Evolutionary conservation across 108 stramenopile genomes (phyloP).

Genomic region (Schizochytrium sp.): DNA sequence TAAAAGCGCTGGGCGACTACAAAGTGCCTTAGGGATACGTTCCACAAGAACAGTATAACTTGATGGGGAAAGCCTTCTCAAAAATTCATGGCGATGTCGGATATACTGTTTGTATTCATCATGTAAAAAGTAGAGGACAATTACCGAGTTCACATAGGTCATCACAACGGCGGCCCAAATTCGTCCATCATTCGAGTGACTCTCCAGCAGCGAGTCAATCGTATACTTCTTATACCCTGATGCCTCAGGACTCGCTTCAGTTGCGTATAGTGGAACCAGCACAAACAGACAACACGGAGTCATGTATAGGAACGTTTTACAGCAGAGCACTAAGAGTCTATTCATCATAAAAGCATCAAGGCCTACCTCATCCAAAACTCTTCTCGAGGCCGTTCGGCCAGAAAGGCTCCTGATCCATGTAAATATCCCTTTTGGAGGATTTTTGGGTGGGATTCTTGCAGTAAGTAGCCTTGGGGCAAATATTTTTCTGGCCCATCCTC

Average conservation of each 20-base stretch:
- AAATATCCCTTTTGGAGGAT: not conserved
- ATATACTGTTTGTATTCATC: not conserved
- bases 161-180: conserved; percentile 36
- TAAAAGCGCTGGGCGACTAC: conserved; percentile 3
- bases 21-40: conserved; percentile 49
- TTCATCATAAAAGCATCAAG: conserved; percentile 59
- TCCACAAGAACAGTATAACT: conserved; percentile 46
- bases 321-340: conserved; percentile 40
- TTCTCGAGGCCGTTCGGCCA: not conserved
- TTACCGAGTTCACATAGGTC: conserved; percentile 47
- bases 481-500: conserved; percentile 46
- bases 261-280: conserved; percentile 57
- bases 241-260: not conserved
- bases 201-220: conserved; percentile 36
- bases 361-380: conserved; percentile 55
- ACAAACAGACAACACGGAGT: conserved; percentile 54
- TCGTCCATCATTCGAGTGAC: not conserved
- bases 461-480: conserved; percentile 35
- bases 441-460: not conserved
- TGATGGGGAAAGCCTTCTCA: not conserved
- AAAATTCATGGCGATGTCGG: conserved; percentile 44
- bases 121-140: conserved; percentile 34
- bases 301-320: conserved; percentile 16
- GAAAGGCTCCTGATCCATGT: not conserved
- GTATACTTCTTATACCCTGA: conserved; percentile 16